Conservation (phyloP, 2,329 filamentous ascomycete genomes). For the Graphiopsis chlorocephala region DNA sequence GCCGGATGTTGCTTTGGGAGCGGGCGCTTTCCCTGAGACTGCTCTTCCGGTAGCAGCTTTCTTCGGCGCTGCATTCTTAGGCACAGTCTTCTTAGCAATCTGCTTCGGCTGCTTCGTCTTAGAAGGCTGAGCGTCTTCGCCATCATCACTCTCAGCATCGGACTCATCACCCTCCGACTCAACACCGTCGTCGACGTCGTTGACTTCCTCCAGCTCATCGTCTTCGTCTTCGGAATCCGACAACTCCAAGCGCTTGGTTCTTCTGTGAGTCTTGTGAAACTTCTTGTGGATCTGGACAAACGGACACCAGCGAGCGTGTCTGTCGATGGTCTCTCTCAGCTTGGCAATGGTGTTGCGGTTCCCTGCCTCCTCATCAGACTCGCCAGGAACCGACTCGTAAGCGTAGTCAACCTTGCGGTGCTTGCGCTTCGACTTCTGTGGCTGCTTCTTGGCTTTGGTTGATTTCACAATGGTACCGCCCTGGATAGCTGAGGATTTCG, state of each 20-base stretch:
- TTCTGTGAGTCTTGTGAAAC: not conserved
- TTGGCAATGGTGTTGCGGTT: not conserved
- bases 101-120: not conserved
- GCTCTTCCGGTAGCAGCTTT: not conserved
- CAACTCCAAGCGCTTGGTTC: not conserved
- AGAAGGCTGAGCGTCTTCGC: not conserved
- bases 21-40: not conserved
- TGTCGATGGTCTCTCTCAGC: not conserved
- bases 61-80: not conserved
- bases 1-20: not conserved
- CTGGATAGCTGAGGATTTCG: not conserved
- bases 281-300: slow-evolving; percentile 9
- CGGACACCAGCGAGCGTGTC: slow-evolving; percentile 3
- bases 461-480: not conserved
- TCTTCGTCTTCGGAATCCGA: not conserved
- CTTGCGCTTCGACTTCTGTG: not conserved
- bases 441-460: not conserved
- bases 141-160: not conserved
- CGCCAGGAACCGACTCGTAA: not conserved
- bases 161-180: not conserved
- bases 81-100: not conserved
- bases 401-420: not conserved
- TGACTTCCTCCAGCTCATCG: not conserved
- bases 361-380: not conserved
- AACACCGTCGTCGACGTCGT: not conserved